Evolutionary conservation across 768 basidiomycete genomes (phyloP).

Genomic region (Mycena kentingensis): DNA sequence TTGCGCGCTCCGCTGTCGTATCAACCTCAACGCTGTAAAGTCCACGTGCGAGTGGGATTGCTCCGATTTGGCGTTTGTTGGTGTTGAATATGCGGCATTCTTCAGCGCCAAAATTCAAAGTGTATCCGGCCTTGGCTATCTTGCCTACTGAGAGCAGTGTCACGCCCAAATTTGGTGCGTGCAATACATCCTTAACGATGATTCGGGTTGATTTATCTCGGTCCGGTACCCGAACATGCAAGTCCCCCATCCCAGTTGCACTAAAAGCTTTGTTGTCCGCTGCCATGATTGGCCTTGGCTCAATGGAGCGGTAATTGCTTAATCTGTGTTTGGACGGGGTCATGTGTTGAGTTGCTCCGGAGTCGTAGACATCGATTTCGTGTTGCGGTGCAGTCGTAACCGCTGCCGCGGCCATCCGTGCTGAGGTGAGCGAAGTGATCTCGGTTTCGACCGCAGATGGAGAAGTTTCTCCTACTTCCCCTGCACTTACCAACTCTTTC

Average conservation of each 20-base stretch:
- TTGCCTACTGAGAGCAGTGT: conserved; percentile 35
- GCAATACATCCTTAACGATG: conserved; percentile 32
- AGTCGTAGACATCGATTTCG: conserved; percentile 36
- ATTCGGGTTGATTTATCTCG: conserved; percentile 19
- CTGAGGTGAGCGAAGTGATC: too few species aligned
- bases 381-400: background rate
- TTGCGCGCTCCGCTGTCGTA: background rate
- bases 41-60: conserved; percentile 3
- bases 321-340: conserved; percentile 33
- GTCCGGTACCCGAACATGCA: conserved; percentile 28
- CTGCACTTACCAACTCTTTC: background rate
- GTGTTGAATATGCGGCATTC: conserved; percentile 25
- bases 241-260: conserved; percentile 34
- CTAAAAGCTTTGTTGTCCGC: conserved; percentile 32
- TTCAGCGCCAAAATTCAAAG: conserved; percentile 24
- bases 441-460: too few species aligned
- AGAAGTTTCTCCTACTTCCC: background rate
- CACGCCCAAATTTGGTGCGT: conserved; percentile 31
- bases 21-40: conserved; percentile 8
- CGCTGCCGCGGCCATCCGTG: background rate
- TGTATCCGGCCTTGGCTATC: conserved; percentile 29
- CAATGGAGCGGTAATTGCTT: conserved; percentile 30
- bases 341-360: conserved; percentile 41
- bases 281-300: conserved; percentile 30
- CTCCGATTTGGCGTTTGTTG: conserved; percentile 2